Evolutionary conservation across 2,329 filamentous ascomycete genomes (phyloP).

Genomic region (Aaosphaeria pasadenensis): DNA sequence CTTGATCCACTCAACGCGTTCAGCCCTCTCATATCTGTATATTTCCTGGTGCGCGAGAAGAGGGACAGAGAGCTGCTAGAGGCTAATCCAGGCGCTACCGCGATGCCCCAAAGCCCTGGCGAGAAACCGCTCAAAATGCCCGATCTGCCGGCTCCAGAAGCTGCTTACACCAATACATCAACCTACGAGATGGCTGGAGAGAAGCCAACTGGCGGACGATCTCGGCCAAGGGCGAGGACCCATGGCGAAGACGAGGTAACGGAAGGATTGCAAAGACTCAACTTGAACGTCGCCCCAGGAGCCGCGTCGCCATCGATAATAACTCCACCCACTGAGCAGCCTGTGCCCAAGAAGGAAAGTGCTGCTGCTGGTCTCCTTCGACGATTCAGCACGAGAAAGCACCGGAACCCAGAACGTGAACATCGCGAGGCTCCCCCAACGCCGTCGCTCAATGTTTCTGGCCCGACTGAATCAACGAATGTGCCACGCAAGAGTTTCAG

Average conservation of each 20-base stretch:
- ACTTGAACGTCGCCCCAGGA: constrained; percentile 50
- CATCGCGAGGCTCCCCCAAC: constrained; percentile 59
- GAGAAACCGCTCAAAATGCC: constrained; percentile 62
- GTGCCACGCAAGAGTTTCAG: constrained; percentile 85
- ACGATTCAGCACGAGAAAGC: constrained; percentile 84
- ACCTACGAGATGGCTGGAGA: constrained; percentile 88
- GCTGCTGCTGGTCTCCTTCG: constrained; percentile 79
- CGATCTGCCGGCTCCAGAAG: constrained; percentile 76
- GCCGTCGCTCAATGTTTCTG: constrained; percentile 77
- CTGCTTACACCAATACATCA: constrained; percentile 82
- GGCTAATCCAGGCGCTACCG: constrained; percentile 57
- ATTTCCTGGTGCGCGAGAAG: constrained; percentile 95
- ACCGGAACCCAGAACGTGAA: constrained; percentile 54
- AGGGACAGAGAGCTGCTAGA: constrained; percentile 70
- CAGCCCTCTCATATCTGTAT: constrained; percentile 87
- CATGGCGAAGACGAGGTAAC: constrained; percentile 91
- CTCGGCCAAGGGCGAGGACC: constrained; percentile 81
- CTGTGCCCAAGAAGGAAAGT: constrained; percentile 76
- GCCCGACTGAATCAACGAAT: constrained; percentile 63
- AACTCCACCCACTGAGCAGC: constrained; percentile 53
- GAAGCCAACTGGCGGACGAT: constrained; percentile 77
- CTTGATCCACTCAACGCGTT: constrained; percentile 90
- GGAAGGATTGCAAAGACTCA: constrained; percentile 67
- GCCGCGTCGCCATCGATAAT: constrained; percentile 49
- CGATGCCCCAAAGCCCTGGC: constrained; percentile 55